phyloP scores from a whole-genome alignment of 1,284 basidiomycete genomes.

The Ustilago bromivora region DNA sequence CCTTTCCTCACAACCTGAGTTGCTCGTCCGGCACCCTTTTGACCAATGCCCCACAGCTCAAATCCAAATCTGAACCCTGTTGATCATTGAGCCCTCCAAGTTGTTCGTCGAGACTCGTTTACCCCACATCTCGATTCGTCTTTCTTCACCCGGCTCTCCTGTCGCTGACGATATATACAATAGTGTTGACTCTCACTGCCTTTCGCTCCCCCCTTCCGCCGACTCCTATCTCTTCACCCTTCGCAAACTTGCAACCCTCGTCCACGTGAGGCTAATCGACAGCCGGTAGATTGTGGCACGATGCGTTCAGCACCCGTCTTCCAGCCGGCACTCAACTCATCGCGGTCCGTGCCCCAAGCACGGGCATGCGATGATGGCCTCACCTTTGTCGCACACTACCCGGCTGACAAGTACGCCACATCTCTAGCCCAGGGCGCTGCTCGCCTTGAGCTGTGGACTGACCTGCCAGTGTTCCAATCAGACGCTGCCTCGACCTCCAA shows the following conservation, averaged over 20 bases:
- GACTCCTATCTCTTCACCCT: not conserved
- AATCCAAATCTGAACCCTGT: not conserved
- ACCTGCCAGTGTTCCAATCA: slow-evolving; percentile 19
- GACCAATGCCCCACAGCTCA: not conserved
- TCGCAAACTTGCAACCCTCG: not conserved
- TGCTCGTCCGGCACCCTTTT: not conserved
- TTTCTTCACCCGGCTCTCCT: not conserved
- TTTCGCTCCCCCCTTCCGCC: not conserved
- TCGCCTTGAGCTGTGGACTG: slow-evolving; percentile 40
- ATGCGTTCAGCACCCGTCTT: slow-evolving; percentile 38
- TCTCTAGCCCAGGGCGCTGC: slow-evolving; percentile 30
- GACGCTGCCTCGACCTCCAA: slow-evolving; percentile 17
- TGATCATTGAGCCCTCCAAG: not conserved
- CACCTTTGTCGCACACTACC: slow-evolving; percentile 33
- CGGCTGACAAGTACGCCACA: slow-evolving; percentile 26
- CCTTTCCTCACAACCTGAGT: not conserved
- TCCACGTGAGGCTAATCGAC: slow-evolving; percentile 3
- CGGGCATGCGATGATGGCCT: slow-evolving; percentile 21
- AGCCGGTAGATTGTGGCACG: not conserved
- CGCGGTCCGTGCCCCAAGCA: slow-evolving; percentile 8
- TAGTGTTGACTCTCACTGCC: not conserved
- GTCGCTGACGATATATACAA: slow-evolving; percentile 7
- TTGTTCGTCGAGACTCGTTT: not conserved
- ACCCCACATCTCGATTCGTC: slow-evolving; percentile 6
- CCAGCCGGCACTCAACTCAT: slow-evolving; percentile 29